Evolutionary conservation across 2,329 filamentous ascomycete genomes (phyloP), one percentile per base, ranked within the genome.

Genomic region (Cladosporium oxysporum): DNA sequence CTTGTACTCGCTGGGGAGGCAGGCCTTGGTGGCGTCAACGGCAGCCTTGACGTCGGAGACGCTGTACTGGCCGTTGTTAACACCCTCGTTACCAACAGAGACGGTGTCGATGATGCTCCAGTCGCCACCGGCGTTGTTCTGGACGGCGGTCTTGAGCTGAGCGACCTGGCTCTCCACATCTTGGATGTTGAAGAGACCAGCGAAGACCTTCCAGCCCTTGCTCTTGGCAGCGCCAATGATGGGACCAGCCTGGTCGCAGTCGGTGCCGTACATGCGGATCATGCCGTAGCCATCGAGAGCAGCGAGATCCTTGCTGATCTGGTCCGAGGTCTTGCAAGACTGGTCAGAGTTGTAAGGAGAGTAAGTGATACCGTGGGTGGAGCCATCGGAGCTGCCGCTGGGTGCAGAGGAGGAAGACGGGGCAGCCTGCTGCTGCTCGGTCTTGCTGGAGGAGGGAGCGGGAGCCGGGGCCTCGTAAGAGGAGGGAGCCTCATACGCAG

Each of bases 31-130:
- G 52, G 80, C 76, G 2, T 78, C 77, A 47, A 95, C 80, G 3
- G 87, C 88, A 16, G 76, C 77, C 14, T 88, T 80, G 10, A 94
- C 86, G 60, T 84, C 78, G 1, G 71, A 71, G 0, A 75, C 75
- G 31, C 85, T 82, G 5, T 82, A 83, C 44, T 81, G 76, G 49
- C 87, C 86, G 61, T 83, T 84, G 77, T 91, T 90, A 76, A 96
- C 87, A 37, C 90, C 82, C 77, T 96, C 92, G 75, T 96, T 96
- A 68, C 92, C 92, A 50, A 96, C 84, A 65, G 87, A 86, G 73
- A 96, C 83, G 1, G 91, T 90, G 74, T 90, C 83, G 68, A 96
- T 84, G 16, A 81, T 76, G 58, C 81, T 82, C 91, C 91, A 96
- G 76, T 91, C 85, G 33, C 84, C 82, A 6, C 79, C 78, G 18